Evolutionary conservation across 202 grass and related monocot species (phyloP).

Genomic region (Dendrocalamus latiflorus): DNA sequence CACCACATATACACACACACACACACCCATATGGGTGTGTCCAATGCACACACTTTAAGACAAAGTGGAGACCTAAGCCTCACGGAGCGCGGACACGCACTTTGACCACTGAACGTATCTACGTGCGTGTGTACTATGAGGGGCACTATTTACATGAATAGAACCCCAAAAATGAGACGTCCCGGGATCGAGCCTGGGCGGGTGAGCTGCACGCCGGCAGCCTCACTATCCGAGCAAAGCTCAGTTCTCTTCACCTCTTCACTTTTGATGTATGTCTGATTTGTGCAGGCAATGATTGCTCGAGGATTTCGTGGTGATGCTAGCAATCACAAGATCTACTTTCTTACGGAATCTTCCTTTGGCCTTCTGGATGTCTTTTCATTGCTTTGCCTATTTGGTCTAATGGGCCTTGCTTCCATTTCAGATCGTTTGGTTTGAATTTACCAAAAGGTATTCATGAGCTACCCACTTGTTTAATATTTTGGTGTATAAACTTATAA

Average conservation of each 20-base stretch:
- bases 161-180: no score
- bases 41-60: no score
- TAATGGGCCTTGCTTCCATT: slow-evolving; percentile 52
- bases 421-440: slow-evolving; percentile 67
- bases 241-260: background rate
- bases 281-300: slow-evolving; percentile 81
- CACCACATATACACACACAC: no score
- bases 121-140: no score
- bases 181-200: no score
- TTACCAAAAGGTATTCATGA: slow-evolving; percentile 16
- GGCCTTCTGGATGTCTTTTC: slow-evolving; percentile 66
- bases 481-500: background rate
- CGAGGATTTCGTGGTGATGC: slow-evolving; percentile 85
- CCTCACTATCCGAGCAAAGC: no score
- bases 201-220: no score
- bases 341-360: slow-evolving; percentile 70
- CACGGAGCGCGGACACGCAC: no score
- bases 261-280: slow-evolving; percentile 9
- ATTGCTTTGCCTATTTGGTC: slow-evolving; percentile 66
- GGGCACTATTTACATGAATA: no score
- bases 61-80: no score
- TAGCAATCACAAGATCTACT: slow-evolving; percentile 75
- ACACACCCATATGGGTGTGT: no score
- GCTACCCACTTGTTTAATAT: slow-evolving; percentile 16
- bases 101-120: no score